Conservation (phyloP, 352 stramenopile genomes). For the Pythium insidiosum region DNA sequence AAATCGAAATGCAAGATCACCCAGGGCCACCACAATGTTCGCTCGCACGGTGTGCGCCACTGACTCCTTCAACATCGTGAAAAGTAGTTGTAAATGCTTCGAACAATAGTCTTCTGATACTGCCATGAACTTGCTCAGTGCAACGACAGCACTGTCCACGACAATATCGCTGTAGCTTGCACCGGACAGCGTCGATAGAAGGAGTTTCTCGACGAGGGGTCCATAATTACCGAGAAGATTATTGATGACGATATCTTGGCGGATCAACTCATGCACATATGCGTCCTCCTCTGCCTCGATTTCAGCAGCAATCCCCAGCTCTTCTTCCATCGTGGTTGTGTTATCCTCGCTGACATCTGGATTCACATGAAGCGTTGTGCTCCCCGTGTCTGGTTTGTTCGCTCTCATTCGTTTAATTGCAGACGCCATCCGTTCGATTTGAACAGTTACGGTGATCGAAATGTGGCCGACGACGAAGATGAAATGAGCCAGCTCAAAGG, state of each 20-base stretch:
- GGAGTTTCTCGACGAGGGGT: constrained; percentile 85
- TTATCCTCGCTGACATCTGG: constrained; percentile 42
- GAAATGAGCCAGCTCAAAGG: constrained; percentile 85
- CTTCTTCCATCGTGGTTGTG: constrained; percentile 88
- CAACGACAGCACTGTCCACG: constrained; percentile 89
- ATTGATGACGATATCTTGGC: constrained; percentile 88
- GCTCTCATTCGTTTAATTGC: constrained; percentile 79
- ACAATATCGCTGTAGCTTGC: constrained; percentile 68
- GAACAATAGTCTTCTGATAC: constrained; percentile 96
- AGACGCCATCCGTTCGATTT: constrained; percentile 88
- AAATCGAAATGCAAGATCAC: constrained; percentile 96
- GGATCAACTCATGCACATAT: constrained; percentile 88
- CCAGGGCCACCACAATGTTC: constrained; percentile 95
- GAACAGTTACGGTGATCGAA: constrained; percentile 91
- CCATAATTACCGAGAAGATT: constrained; percentile 91
- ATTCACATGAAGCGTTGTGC: constrained; percentile 9
- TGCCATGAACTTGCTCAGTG: constrained; percentile 97
- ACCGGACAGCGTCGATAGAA: constrained; percentile 66
- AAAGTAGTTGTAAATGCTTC: constrained; percentile 92
- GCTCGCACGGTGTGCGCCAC: constrained; percentile 73
- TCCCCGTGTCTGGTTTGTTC: constrained; percentile 35
- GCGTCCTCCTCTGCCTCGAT: constrained; percentile 87
- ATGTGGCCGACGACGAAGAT: constrained; percentile 95
- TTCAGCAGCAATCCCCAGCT: constrained; percentile 89
- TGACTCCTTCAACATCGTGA: constrained; percentile 87